Evolutionary conservation across 2,329 filamentous ascomycete species (phyloP).

Genomic region (Epichloe uncinata): DNA sequence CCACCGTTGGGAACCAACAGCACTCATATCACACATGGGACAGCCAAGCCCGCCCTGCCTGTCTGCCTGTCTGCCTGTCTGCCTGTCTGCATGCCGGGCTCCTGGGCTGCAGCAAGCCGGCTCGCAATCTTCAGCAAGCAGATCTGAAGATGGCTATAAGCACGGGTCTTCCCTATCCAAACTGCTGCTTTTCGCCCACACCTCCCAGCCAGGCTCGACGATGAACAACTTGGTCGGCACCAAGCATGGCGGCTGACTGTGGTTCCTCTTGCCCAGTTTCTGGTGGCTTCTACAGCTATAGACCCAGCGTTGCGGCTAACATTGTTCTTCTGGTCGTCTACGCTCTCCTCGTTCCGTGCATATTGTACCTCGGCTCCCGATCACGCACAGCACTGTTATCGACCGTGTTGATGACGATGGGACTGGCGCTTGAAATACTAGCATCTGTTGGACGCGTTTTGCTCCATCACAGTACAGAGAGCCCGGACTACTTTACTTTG

Average conservation of each 20-base stretch:
- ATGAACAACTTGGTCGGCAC: constrained; percentile 13
- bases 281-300: constrained; percentile 24
- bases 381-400: constrained; percentile 29
- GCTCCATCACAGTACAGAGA: constrained; percentile 21
- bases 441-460: constrained; percentile 34
- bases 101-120: not conserved
- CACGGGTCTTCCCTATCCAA: constrained; percentile 1
- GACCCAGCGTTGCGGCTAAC: constrained; percentile 25
- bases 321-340: constrained; percentile 27
- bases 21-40: not conserved
- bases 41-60: not conserved
- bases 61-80: not conserved
- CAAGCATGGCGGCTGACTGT: constrained; percentile 24
- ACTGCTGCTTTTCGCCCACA: constrained; percentile 6
- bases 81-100: constrained; percentile 1
- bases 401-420: constrained; percentile 21
- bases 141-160: not conserved
- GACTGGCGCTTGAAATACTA: constrained; percentile 29
- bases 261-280: constrained; percentile 22
- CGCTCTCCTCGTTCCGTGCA: constrained; percentile 24
- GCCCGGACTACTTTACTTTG: constrained; percentile 26
- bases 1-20: not conserved
- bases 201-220: constrained; percentile 8
- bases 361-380: constrained; percentile 24
- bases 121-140: not conserved